Base-by-base conservation (phyloP, 164 flowering plant genomes). In the Brasenia schreberi region DNA sequence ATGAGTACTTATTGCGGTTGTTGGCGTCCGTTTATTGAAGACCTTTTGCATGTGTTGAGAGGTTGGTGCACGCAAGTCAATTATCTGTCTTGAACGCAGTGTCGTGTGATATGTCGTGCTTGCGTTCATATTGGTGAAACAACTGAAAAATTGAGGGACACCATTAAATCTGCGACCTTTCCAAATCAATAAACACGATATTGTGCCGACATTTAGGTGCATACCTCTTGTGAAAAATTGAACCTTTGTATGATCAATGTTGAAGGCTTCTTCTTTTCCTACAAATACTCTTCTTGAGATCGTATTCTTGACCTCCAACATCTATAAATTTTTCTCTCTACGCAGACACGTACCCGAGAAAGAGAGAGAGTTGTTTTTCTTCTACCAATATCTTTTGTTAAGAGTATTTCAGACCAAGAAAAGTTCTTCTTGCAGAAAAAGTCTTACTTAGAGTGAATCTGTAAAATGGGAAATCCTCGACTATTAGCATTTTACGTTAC, bases 401-500 rank as follows among this genome's bases (percentile, higher is more conserved):
- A 0, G 39, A 33, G 39, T 33, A 33, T 6, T 14, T 49, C 5
- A 14, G 16, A 14, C 56, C 14, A 49, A 49, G 12, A 49, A 16
- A 49, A 49, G 4, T 9, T 9, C 10, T 3, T 49, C 12, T 9
- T 49, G 56, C 56, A 49, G 16, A 9, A 49, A 49, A 14, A 9
- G 56, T 9, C 9, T 2, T 49, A 14, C 56, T 9, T 9, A 49
- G 16, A 49, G 56, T 49, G 16, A 5, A 49, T 49, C 56, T 9
- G 66, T 16, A 61, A 53, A 23, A 92, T 92, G 98, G 78, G 67
- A 6, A 80, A 83, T 42, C 62, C 76, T 61, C 70, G 43, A 69
- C 5, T 74, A 11, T 61, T 83, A 67, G 88, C 82, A 53, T 74
- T 85, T 59, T 93, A 85, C 74, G 79, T 90, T 63, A 84, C 96